Base-by-base conservation (phyloP, 768 basidiomycete species). In the Boletus rubroflammeus region DNA sequence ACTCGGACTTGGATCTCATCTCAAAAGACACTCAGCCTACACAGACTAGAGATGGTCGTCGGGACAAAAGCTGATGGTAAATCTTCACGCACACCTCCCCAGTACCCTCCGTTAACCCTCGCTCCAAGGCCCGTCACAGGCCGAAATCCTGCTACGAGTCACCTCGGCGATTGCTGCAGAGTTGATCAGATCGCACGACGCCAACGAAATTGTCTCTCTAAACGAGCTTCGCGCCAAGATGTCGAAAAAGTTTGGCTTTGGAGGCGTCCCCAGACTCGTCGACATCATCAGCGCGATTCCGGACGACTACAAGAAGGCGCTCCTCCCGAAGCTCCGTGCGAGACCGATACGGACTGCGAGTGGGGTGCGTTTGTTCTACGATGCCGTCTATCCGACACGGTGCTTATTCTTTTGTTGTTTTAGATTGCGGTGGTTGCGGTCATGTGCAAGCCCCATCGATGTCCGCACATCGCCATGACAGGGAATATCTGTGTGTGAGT, bases 371-470 rank as follows among this genome's bases (percentile, higher is more conserved):
- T 29, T 14, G 34, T 35, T 39, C 40, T 8, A 7, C 9, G 17
- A 21, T n/a, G 25, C 17, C 15, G 15, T 49, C 21, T 9, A 19
- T n/a, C 15, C 29, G 49, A 17, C 19, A 23, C 7, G 13, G 40
- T 19, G 19, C 51, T 55, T 11, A 51, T 23, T 10, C 38, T 43
- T 29, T 29, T 25, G 19, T 17, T 19, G 51, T 29, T 21, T 21
- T 56, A 96, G 93, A 95, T 98, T 54, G 97, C 96, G 15, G 96
- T 98, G 23, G 97, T 99, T 14, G 97, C 97, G 9, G 96, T 99
- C n/a, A 99, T 99, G 97, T 96, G 94, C 77, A 99, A 98, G 67
- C 97, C 97, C 2, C 97, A 99, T 77, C 83, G 97, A 50, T 99
- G 97, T 77, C 97, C 97, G 5, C 97, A 99, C 74, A 98, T 99